Evolutionary conservation across 305 asterid species (phyloP).

Genomic region (Fraxinus platypoda): DNA sequence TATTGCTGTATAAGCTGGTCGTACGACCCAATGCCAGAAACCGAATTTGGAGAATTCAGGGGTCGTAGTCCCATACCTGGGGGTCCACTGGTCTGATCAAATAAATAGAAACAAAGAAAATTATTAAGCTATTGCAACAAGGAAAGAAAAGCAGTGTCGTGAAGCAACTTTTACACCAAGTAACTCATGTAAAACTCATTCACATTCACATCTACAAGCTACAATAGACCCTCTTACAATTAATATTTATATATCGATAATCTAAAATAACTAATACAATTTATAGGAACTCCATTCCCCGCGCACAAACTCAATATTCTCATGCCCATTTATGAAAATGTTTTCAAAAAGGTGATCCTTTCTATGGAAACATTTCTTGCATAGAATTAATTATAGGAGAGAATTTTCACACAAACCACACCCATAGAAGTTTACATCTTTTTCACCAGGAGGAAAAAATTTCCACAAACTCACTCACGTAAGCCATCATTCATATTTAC

Average conservation of each 20-base stretch:
- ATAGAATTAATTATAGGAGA: not conserved
- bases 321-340: not conserved
- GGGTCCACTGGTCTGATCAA: constrained; percentile 72
- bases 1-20: constrained; percentile 92
- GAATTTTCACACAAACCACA: not conserved
- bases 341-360: not conserved
- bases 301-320: not conserved
- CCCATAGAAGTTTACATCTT: not conserved
- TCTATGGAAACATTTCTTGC: not conserved
- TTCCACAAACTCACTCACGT: not conserved
- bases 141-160: not conserved
- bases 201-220: constrained; percentile 1
- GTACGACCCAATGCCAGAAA: constrained; percentile 78
- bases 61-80: constrained; percentile 80
- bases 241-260: not conserved
- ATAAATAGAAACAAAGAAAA: constrained; percentile 6
- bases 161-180: constrained; percentile 4
- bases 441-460: not conserved
- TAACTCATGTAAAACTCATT: constrained; percentile 1
- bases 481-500: constrained; percentile 3
- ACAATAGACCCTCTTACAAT: not conserved
- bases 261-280: not conserved
- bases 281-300: not conserved
- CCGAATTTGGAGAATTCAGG: constrained; percentile 65
- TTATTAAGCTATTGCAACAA: constrained; percentile 21